Conservation (phyloP, 2,329 filamentous ascomycete genomes). For the Aspergillus neotritici region DNA sequence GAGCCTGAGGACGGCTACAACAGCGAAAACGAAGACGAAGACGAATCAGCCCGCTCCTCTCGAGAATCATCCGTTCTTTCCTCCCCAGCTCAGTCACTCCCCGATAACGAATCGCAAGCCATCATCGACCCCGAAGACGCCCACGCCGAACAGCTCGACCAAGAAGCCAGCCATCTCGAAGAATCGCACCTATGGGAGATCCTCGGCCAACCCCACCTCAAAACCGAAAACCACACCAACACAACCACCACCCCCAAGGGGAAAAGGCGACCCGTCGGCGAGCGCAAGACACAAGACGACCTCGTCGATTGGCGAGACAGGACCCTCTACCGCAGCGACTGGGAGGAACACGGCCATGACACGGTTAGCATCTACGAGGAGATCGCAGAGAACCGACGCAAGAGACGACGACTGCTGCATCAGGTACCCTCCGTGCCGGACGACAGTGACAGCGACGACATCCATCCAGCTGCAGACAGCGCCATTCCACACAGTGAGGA, state of each 20-base stretch:
- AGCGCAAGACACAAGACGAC: conserved; percentile 33
- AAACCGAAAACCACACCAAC: conserved; percentile 13
- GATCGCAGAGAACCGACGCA: conserved; percentile 25
- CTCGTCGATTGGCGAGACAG: conserved; percentile 45
- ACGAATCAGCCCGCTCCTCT: conserved; percentile 6
- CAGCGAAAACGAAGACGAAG: conserved; percentile 8
- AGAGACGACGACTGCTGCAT: conserved; percentile 24
- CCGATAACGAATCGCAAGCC: conserved; percentile 13
- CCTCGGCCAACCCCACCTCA: conserved; percentile 25
- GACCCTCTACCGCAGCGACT: conserved; percentile 44
- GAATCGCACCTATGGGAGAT: conserved; percentile 43
- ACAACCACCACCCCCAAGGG: conserved; percentile 20
- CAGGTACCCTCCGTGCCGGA: background rate
- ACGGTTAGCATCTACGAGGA: conserved; percentile 25
- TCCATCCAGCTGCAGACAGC: background rate
- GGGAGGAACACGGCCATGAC: conserved; percentile 43
- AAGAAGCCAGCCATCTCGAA: conserved; percentile 38
- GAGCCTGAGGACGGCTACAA: conserved; percentile 6
- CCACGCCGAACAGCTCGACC: conserved; percentile 47
- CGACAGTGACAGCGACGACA: background rate
- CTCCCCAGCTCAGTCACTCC: conserved; percentile 1
- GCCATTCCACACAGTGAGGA: background rate
- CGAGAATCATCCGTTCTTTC: conserved; percentile 1
- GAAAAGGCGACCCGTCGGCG: conserved; percentile 18
- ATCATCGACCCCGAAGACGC: conserved; percentile 35